A percentile compares a stretch with the other conserved stretches of the same genome.
phyloP scores from a whole-genome alignment of 306 rosid genomes.

The Glycyrrhiza uralensis region DNA sequence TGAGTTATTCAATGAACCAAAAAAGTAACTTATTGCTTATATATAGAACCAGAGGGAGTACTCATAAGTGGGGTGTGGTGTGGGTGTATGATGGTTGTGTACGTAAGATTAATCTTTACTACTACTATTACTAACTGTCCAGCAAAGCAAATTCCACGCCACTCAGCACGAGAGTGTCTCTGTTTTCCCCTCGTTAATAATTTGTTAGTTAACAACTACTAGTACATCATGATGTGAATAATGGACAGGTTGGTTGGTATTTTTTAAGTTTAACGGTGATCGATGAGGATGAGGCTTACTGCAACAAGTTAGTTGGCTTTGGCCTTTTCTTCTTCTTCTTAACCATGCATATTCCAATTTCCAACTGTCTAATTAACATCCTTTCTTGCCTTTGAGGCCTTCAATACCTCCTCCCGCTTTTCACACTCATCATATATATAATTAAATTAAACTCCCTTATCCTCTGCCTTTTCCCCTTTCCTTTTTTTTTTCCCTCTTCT shows the following conservation, averaged over 20 bases:
- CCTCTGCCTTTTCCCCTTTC: background rate
- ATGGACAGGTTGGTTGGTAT: conserved; percentile 17
- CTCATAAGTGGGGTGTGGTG: too few species aligned
- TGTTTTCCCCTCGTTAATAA: background rate
- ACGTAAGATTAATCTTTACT: too few species aligned
- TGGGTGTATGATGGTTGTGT: too few species aligned
- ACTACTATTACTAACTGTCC: background rate
- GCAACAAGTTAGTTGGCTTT: conserved; percentile 26
- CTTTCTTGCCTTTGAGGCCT: conserved; percentile 6
- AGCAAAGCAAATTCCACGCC: background rate
- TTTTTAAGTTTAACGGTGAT: background rate
- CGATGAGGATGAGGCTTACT: background rate
- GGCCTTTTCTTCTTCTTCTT: conserved; percentile 22
- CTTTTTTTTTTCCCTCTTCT: background rate
- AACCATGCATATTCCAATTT: conserved; percentile 28
- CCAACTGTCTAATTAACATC: conserved; percentile 20
- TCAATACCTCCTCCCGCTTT: background rate
- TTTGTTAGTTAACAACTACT: conserved; percentile 27
- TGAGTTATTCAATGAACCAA: too few species aligned
- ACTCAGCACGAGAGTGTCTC: background rate
- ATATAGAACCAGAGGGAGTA: too few species aligned
- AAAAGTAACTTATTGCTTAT: too few species aligned
- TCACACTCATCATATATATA: conserved; percentile 18
- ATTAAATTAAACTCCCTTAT: background rate
- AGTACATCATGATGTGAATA: conserved; percentile 19